Evolutionary conservation across 129 eudicot species (phyloP), one percentile per base, ranked within the genome.

Genomic region (Centrapalus pauciflorus): DNA sequence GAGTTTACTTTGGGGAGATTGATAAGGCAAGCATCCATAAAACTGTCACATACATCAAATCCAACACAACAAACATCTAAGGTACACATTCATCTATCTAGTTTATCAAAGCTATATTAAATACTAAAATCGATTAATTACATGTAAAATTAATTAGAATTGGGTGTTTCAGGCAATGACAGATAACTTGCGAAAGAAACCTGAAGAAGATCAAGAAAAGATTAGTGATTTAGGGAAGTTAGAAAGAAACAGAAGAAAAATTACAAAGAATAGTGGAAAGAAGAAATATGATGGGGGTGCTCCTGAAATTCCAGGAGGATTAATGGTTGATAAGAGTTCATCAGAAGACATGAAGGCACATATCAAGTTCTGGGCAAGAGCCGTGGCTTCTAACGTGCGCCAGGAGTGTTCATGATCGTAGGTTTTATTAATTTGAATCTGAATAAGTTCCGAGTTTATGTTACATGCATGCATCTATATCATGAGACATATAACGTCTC

Each of bases 341-440:
- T 57, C 82, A 62, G 86, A 88, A 60, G 96, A 88, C 43, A 81
- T 92, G 87, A 92, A 92, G 70, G 89, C 89, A n/a, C 96, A 88
- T 71, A 76, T 92, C 71, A 88, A 85, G 80, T 92, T 79, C 59
- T 92, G 98, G 96, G 98, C 96, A 57, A 75, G 96, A 75, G 87
- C 91, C 32, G 95, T 92, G 61, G 98, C 98, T 17, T 85, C 96
- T 40, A 88, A 92, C 62, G 98, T 84, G 59, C 89, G 88, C 77
- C 85, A 72, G 48, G 87, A 80, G 65, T 82, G 91, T 61, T 81
- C 68, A 57, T 74, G 78, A 74, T 55, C 55, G 73, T 35, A 56
- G 66, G 40, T 46, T 57, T 14, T n/a, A n/a, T n/a, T n/a, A n/a
- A 41, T 25, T 58, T 16, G 23, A 45, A 34, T 57, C 28, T 6